Conservation (phyloP, 345 rosid genomes). For the Brassica cretica region DNA sequence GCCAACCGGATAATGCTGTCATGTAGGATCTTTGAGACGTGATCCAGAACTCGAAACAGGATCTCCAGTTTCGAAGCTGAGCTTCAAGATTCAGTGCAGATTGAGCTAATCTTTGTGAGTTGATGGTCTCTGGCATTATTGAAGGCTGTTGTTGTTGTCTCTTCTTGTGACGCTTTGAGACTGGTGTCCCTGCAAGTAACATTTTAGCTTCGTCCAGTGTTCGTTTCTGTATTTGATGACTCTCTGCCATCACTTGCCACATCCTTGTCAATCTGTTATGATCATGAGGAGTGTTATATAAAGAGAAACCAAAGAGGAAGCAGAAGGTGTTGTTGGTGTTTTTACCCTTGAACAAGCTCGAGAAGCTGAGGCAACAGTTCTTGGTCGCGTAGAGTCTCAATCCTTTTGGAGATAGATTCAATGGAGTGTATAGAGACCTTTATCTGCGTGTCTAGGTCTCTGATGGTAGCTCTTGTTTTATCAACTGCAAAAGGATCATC, state of each 20-base stretch:
- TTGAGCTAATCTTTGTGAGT: slow-evolving; percentile 70
- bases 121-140: slow-evolving; percentile 54
- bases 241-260: slow-evolving; percentile 97
- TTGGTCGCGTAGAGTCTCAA: slow-evolving; percentile 85
- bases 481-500: slow-evolving; percentile 68
- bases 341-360: slow-evolving; percentile 85
- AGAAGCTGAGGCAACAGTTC: slow-evolving; percentile 94
- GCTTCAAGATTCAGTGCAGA: slow-evolving; percentile 77
- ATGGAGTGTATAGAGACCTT: slow-evolving; percentile 85
- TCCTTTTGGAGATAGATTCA: slow-evolving; percentile 87
- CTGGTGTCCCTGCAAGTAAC: slow-evolving; percentile 77
- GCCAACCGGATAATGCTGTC: slow-evolving; percentile 86
- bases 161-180: slow-evolving; percentile 63
- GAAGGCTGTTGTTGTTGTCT: slow-evolving; percentile 41
- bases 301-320: slow-evolving; percentile 8
- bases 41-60: slow-evolving; percentile 84
- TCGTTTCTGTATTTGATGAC: slow-evolving; percentile 80
- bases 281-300: background rate
- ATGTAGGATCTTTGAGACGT: slow-evolving; percentile 81
- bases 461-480: slow-evolving; percentile 70
- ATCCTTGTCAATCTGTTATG: slow-evolving; percentile 69
- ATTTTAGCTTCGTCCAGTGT: slow-evolving; percentile 87
- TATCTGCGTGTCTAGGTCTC: slow-evolving; percentile 79
- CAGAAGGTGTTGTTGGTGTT: background rate
- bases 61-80: slow-evolving; percentile 86